Percentiles rank a stretch among this genome's conserved stretches.
Evolutionary conservation across 2,329 filamentous ascomycete genomes (phyloP).

Genomic region (Exophiala bonariae): DNA sequence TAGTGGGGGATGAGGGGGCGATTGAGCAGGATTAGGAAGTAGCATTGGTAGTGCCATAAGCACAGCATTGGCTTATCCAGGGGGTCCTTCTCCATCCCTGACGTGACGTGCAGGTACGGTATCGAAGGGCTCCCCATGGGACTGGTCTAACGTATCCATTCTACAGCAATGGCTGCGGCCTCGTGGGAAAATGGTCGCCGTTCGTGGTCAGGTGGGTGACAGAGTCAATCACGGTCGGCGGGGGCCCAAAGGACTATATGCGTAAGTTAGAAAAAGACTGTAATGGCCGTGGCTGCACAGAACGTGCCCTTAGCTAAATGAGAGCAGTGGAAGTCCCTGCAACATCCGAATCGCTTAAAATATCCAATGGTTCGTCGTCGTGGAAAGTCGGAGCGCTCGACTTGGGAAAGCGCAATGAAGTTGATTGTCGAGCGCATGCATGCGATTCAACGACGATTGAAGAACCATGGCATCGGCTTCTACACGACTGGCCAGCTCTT

Average conservation of each 20-base stretch:
- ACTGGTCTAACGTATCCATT: not conserved
- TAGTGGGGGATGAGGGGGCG: too few relatives aligned
- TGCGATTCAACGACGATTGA: constrained; percentile 33
- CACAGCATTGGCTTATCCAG: too few relatives aligned
- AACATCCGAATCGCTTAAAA: constrained; percentile 33
- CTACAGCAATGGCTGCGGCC: constrained; percentile 37
- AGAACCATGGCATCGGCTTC: constrained; percentile 40
- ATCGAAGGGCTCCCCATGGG: not conserved
- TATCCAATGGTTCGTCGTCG: constrained; percentile 36
- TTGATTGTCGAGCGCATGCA: constrained; percentile 35
- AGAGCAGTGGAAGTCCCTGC: constrained; percentile 29
- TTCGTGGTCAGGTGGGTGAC: constrained; percentile 35
- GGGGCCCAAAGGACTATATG: constrained; percentile 37
- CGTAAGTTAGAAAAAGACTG: constrained; percentile 27
- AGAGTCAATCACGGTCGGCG: constrained; percentile 38
- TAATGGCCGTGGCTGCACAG: too few relatives aligned
- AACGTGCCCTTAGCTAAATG: too few relatives aligned
- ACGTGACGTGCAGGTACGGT: constrained; percentile 36
- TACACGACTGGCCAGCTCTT: constrained; percentile 42
- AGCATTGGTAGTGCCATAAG: too few relatives aligned
- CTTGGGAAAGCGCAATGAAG: constrained; percentile 42
- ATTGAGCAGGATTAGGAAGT: too few relatives aligned
- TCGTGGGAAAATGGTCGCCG: constrained; percentile 39
- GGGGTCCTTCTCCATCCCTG: too few relatives aligned
- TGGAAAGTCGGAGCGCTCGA: constrained; percentile 35